Evolutionary conservation across 1,284 basidiomycete species (phyloP), one percentile per base, ranked within the genome.

Genomic region (Xerocomus cyaneibrunnescens): DNA sequence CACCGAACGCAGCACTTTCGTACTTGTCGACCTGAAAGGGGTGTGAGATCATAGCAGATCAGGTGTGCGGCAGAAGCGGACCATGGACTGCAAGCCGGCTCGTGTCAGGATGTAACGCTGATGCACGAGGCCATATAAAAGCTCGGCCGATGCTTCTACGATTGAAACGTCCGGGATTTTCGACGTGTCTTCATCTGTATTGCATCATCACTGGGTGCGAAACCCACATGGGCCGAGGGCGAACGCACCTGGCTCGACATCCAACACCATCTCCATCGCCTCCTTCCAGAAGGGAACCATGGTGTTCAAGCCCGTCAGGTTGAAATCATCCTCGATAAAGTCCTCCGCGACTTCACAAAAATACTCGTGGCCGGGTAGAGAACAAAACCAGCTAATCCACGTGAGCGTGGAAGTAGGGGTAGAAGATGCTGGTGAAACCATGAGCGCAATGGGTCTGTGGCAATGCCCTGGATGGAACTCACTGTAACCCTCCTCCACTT

Each of bases 261-360:
- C 97, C 54, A 99, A 75, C n/a, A 99, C 94, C 97, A 99, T 99
- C 76, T 99, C 97, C 84, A 99, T 88, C 25, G 97, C 97, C 72
- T 99, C 97, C 72, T 98, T 95, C 93, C 97, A 99, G 69, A 99
- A 99, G 9, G 97, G 89, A 28, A 99, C 95, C 80, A 98, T 88
- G 17, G 85, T 82, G 68, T 94, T 95, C 59, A 99, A 74, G 2
- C 97, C 97, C 1, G 97, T 99, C 48, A 99, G 77, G 75, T 99
- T 99, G 76, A 99, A 99, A 70, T 99, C 97, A 73, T 99, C 97
- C 70, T 99, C 97, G 71, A 99, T 99, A 71, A 98, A 99, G 67
- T 99, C 96, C 68, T 99, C 95, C 49, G 90, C 86, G 19, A 98
- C 94, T 74, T 96, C 94, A 72, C 92, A 95, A 71, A 98, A 99